A percentile compares a stretch with the other conserved stretches of the same genome.
phyloP scores from a whole-genome alignment of 768 basidiomycete genomes.

The Lentinula guzmanii region DNA sequence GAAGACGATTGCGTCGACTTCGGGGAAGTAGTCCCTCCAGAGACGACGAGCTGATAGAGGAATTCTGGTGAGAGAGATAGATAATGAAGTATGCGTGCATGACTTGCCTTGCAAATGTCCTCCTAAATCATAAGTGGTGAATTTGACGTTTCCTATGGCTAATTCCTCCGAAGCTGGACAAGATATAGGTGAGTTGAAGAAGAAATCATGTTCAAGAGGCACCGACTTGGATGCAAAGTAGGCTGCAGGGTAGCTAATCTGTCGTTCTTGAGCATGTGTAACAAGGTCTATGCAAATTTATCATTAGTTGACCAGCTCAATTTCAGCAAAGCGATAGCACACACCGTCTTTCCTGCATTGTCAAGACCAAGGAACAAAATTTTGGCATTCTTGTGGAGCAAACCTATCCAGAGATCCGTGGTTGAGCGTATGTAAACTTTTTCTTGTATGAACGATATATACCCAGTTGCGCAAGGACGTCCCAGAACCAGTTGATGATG shows the following conservation, averaged over 20 bases:
- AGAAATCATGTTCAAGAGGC: not conserved
- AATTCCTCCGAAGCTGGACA: conserved; percentile 91
- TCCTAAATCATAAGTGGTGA: conserved; percentile 97
- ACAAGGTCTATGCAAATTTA: conserved; percentile 59
- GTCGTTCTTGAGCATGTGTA: conserved; percentile 99
- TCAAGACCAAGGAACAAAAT: conserved; percentile 98
- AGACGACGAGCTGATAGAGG: conserved; percentile 76
- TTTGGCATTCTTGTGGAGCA: conserved; percentile 98
- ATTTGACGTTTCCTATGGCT: conserved; percentile 98
- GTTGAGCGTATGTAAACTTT: conserved; percentile 3
- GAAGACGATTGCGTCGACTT: conserved; percentile 98
- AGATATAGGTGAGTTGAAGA: conserved; percentile 5
- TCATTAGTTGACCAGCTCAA: not conserved
- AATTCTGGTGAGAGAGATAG: not conserved
- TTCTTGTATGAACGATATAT: conserved; percentile 2
- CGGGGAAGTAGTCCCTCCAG: conserved; percentile 99
- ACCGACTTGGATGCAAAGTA: conserved; percentile 93
- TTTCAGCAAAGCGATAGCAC: conserved; percentile 16
- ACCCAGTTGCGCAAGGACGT: conserved; percentile 92
- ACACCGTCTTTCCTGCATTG: conserved; percentile 97
- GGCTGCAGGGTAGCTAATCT: conserved; percentile 95
- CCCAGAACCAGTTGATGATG: conserved; percentile 95
- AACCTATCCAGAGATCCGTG: conserved; percentile 39
- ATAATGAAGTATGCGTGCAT: not conserved
- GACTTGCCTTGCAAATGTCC: conserved; percentile 89